phyloP scores from a whole-genome alignment of 2,329 filamentous ascomycete genomes.

The Aspergillus piperis region DNA sequence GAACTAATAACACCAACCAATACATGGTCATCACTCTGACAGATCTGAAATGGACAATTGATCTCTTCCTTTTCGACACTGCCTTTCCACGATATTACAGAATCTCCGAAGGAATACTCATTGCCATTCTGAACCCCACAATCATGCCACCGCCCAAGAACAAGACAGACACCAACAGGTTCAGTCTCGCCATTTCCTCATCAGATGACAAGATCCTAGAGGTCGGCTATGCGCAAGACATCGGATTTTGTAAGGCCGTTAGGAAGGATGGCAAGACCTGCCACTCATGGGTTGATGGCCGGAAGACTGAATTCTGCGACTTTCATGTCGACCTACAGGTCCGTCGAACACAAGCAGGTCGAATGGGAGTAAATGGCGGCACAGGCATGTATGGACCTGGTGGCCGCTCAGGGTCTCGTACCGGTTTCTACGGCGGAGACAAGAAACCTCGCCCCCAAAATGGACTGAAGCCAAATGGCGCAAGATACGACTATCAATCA shows the following conservation, averaged over 20 bases:
- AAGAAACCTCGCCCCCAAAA: slow-evolving; percentile 21
- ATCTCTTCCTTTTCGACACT: slow-evolving; percentile 87
- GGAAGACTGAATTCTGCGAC: slow-evolving; percentile 88
- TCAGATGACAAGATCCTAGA: slow-evolving; percentile 89
- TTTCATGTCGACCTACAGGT: slow-evolving; percentile 86
- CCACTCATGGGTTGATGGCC: slow-evolving; percentile 80
- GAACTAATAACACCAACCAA: slow-evolving; percentile 66
- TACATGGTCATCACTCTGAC: slow-evolving; percentile 91
- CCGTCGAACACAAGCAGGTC: slow-evolving; percentile 65
- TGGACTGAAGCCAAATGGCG: slow-evolving; percentile 38
- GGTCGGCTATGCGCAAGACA: slow-evolving; percentile 77
- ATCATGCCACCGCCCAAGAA: slow-evolving; percentile 84
- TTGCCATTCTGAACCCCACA: slow-evolving; percentile 87
- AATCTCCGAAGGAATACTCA: slow-evolving; percentile 82
- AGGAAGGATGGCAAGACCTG: slow-evolving; percentile 84
- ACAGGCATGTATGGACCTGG: slow-evolving; percentile 52
- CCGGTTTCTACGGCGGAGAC: slow-evolving; percentile 39
- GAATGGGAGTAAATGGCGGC: slow-evolving; percentile 79
- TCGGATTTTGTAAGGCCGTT: slow-evolving; percentile 83
- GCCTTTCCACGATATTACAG: slow-evolving; percentile 95
- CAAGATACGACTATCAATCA: slow-evolving; percentile 43
- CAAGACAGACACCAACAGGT: slow-evolving; percentile 75
- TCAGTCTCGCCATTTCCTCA: slow-evolving; percentile 81
- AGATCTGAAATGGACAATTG: slow-evolving; percentile 86
- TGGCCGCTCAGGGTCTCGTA: slow-evolving; percentile 44